A percentile compares a stretch with the other conserved stretches of the same genome.
phyloP scores from a whole-genome alignment of 345 rosid species.

The Populus deltoides region DNA sequence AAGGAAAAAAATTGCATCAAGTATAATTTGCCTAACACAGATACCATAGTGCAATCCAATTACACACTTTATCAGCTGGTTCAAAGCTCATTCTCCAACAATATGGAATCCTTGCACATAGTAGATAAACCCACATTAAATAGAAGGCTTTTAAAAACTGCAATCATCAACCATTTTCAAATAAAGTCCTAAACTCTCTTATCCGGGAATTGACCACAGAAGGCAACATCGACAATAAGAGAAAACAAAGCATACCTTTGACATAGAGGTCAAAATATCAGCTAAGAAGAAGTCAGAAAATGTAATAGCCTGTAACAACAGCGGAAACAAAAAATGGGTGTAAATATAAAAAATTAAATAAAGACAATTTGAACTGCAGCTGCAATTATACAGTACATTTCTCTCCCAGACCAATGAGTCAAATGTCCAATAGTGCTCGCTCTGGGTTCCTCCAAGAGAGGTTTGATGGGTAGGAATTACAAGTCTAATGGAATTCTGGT shows the following conservation, averaged over 20 bases:
- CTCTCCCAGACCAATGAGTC: background rate
- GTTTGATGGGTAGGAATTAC: background rate
- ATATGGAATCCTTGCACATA: background rate
- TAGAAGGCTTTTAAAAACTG: background rate
- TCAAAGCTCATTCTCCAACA: constrained; percentile 1
- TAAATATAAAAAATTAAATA: too few species aligned
- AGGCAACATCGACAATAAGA: background rate
- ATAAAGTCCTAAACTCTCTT: background rate
- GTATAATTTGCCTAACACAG: background rate
- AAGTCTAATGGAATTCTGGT: background rate
- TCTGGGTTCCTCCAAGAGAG: background rate
- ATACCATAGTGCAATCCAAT: background rate
- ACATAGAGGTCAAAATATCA: constrained; percentile 89
- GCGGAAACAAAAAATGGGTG: background rate
- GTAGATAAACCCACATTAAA: background rate
- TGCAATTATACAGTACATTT: background rate
- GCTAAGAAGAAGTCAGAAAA: constrained; percentile 92
- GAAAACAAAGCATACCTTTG: constrained; percentile 60
- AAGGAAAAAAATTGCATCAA: background rate
- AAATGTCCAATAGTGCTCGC: background rate
- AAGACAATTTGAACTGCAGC: background rate
- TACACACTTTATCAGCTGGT: background rate
- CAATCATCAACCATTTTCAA: background rate
- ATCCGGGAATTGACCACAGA: background rate
- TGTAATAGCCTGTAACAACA: constrained; percentile 59